phyloP scores from a whole-genome alignment of 164 flowering plant species.

The Vitis rupestris region DNA sequence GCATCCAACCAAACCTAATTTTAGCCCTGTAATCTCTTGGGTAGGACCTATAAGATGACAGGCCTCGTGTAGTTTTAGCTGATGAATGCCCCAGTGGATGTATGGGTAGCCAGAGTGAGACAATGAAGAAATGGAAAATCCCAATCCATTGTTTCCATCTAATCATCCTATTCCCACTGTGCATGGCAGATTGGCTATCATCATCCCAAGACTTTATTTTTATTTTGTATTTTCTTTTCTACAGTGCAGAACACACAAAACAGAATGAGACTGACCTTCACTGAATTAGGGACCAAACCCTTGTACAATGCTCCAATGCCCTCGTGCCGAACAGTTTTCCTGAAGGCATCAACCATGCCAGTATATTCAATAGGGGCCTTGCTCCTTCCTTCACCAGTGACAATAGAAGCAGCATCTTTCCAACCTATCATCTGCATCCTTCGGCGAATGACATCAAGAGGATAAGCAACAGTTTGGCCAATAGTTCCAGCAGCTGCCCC shows the following conservation, averaged over 20 bases:
- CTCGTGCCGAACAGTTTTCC: constrained; percentile 86
- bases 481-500: constrained; percentile 98
- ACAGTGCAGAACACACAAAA: neutral
- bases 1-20: neutral
- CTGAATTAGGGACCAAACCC: constrained; percentile 97
- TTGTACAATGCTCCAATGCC: constrained; percentile 93
- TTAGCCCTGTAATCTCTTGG: neutral
- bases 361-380: constrained; percentile 63
- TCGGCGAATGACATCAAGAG: constrained; percentile 94
- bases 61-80: too few species aligned
- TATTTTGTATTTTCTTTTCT: too few species aligned
- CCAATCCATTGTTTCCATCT: too few species aligned
- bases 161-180: too few species aligned
- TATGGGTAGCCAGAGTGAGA: too few species aligned
- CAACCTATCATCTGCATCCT: constrained; percentile 99
- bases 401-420: constrained; percentile 82
- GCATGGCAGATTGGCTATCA: too few species aligned
- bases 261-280: constrained; percentile 61
- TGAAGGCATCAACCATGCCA: constrained; percentile 96
- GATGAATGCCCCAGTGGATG: too few species aligned
- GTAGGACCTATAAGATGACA: neutral
- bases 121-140: too few species aligned
- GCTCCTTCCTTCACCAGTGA: constrained; percentile 76
- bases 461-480: constrained; percentile 97
- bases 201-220: too few species aligned